These are phyloP conservation scores for Canavalia gladiata DNA, from an alignment of 306 rosid species.

Conservation along the genomic window DNA sequence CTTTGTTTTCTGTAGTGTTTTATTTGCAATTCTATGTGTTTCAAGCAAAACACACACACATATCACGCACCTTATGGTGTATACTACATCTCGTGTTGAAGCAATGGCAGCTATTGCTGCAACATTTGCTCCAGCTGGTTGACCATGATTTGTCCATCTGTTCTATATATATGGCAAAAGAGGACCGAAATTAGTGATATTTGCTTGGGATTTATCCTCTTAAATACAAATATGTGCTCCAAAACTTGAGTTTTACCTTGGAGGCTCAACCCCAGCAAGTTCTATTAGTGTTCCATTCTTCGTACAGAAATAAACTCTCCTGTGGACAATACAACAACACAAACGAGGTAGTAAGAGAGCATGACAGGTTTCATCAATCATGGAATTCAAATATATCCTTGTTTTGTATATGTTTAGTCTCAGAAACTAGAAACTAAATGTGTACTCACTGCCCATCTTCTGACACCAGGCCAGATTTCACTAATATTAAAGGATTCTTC, in stretches of 20 bases:
- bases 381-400: slow-evolving; percentile 36
- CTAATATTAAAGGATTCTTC: slow-evolving; percentile 50
- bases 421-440: slow-evolving; percentile 19
- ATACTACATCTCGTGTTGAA: slow-evolving; percentile 72
- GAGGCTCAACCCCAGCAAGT: slow-evolving; percentile 67
- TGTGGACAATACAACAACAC: slow-evolving; percentile 51
- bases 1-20: background rate
- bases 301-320: slow-evolving; percentile 86
- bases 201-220: slow-evolving; percentile 40
- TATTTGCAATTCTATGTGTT: slow-evolving; percentile 1
- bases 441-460: slow-evolving; percentile 75
- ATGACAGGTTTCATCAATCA: slow-evolving; percentile 30
- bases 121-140: slow-evolving; percentile 89
- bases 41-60: background rate
- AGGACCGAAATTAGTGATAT: slow-evolving; percentile 60
- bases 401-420: slow-evolving; percentile 33
- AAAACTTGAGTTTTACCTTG: slow-evolving; percentile 72
- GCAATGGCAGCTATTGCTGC: slow-evolving; percentile 88
- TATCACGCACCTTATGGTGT: slow-evolving; percentile 83
- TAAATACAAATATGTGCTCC: slow-evolving; percentile 16
- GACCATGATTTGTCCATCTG: slow-evolving; percentile 94
- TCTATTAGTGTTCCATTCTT: slow-evolving; percentile 74
- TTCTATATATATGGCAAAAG: slow-evolving; percentile 61
- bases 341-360: slow-evolving; percentile 32
- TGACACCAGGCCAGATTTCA: slow-evolving; percentile 74